Conservation (phyloP, 2,329 filamentous ascomycete species). For the Rhynchosporium graminicola region DNA sequence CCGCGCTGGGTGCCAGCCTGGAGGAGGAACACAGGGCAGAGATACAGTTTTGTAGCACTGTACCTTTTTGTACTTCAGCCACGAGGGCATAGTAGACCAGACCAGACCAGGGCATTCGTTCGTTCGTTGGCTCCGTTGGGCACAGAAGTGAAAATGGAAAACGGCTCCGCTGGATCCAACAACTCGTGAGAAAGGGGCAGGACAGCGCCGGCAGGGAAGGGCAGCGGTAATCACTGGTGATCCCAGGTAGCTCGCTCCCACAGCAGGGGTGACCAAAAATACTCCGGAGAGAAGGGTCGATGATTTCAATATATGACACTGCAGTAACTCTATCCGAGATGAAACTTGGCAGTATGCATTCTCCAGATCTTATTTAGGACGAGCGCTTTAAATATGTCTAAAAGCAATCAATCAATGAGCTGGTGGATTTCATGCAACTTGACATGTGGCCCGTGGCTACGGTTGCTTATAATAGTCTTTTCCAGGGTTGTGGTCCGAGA, state of each 20-base stretch:
- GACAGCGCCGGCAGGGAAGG: background rate
- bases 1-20: constrained; percentile 4
- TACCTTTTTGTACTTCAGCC: too few relatives aligned
- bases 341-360: constrained; percentile 5
- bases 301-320: background rate
- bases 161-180: constrained; percentile 2
- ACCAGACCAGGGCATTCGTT: background rate
- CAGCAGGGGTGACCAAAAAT: constrained; percentile 1
- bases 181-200: constrained; percentile 1
- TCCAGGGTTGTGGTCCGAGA: background rate
- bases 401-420: background rate
- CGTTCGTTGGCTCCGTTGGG: too few relatives aligned
- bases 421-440: background rate
- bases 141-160: too few relatives aligned
- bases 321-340: background rate
- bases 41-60: too few relatives aligned
- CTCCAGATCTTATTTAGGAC: constrained; percentile 1
- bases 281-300: background rate
- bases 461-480: background rate
- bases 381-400: background rate
- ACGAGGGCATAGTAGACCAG: too few relatives aligned
- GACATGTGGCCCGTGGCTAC: background rate
- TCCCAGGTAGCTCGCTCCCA: background rate
- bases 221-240: constrained; percentile 8
- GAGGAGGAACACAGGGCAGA: background rate